Conservation (phyloP, 2,329 filamentous ascomycete genomes). For the Akanthomyces dipterigenus region DNA sequence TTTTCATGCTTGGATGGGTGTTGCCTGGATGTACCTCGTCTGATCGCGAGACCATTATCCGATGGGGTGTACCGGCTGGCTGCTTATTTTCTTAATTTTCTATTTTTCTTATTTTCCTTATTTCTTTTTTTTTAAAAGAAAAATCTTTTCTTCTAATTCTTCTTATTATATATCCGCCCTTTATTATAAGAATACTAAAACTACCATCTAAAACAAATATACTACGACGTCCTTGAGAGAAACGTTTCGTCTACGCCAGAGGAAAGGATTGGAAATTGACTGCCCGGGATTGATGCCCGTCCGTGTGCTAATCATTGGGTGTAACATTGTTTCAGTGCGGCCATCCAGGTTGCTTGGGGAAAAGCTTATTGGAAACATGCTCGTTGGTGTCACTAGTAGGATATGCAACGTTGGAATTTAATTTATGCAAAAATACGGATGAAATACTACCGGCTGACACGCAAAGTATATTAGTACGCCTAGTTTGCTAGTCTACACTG, state of each 20-base stretch:
- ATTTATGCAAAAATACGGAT: not conserved
- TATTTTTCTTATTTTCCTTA: too few species aligned
- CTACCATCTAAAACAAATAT: too few species aligned
- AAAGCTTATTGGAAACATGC: not conserved
- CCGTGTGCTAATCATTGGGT: too few species aligned
- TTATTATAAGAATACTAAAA: too few species aligned
- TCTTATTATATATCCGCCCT: too few species aligned
- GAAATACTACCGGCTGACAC: not conserved
- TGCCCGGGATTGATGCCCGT: not conserved
- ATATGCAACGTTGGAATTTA: slow-evolving; percentile 4
- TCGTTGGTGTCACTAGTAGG: not conserved
- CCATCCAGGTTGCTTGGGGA: slow-evolving; percentile 4
- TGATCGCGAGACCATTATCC: not conserved
- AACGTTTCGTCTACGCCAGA: not conserved
- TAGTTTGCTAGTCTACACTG: not conserved
- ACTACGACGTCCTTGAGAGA: not conserved
- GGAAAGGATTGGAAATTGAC: not conserved
- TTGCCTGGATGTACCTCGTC: not conserved
- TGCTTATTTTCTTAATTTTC: too few species aligned
- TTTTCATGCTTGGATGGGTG: too few species aligned
- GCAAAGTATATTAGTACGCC: not conserved
- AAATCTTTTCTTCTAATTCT: too few species aligned
- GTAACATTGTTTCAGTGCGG: not conserved
- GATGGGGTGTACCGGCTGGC: not conserved
- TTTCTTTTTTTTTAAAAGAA: too few species aligned